Evolutionary conservation across 805 yeast genomes (phyloP).

Genomic region (Barnettozyma sucrosica): DNA sequence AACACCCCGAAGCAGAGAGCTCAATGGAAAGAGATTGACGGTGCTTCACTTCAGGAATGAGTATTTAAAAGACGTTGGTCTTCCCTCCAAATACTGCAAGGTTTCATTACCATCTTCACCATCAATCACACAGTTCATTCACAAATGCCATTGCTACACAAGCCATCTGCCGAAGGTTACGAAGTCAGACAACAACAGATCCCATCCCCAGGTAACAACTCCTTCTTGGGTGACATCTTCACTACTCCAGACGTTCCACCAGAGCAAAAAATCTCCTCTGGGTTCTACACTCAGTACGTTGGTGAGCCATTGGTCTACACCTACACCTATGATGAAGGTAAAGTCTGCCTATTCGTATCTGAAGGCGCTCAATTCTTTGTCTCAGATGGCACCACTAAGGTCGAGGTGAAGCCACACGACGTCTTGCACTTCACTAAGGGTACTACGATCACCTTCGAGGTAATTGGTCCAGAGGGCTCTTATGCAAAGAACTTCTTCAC

Average conservation of each 20-base stretch:
- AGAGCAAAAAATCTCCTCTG: slow-evolving; percentile 57
- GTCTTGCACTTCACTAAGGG: slow-evolving; percentile 65
- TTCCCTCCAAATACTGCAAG: not conserved
- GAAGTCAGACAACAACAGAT: slow-evolving; percentile 50
- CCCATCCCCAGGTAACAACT: slow-evolving; percentile 61
- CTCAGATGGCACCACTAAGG: slow-evolving; percentile 57
- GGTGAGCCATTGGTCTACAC: slow-evolving; percentile 66
- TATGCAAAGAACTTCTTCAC: slow-evolving; percentile 61
- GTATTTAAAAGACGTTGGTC: not conserved
- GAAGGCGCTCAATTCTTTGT: slow-evolving; percentile 51
- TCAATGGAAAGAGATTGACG: not conserved
- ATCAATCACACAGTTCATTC: not conserved
- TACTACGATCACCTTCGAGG: slow-evolving; percentile 59
- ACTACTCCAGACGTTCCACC: slow-evolving; percentile 56
- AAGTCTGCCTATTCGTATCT: slow-evolving; percentile 59
- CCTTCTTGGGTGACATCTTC: slow-evolving; percentile 63
- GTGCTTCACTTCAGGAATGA: not conserved
- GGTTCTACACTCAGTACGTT: slow-evolving; percentile 63
- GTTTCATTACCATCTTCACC: not conserved
- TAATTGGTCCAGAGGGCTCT: slow-evolving; percentile 37
- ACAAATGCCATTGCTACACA: slow-evolving; percentile 36
- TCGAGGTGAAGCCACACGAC: slow-evolving; percentile 56
- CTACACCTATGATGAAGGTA: slow-evolving; percentile 66
- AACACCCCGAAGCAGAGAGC: not conserved
- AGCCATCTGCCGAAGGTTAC: slow-evolving; percentile 47